These are phyloP conservation scores for Oryza coarctata DNA, from an alignment of 176 grass and related monocot species.

Conservation along the genomic window DNA sequence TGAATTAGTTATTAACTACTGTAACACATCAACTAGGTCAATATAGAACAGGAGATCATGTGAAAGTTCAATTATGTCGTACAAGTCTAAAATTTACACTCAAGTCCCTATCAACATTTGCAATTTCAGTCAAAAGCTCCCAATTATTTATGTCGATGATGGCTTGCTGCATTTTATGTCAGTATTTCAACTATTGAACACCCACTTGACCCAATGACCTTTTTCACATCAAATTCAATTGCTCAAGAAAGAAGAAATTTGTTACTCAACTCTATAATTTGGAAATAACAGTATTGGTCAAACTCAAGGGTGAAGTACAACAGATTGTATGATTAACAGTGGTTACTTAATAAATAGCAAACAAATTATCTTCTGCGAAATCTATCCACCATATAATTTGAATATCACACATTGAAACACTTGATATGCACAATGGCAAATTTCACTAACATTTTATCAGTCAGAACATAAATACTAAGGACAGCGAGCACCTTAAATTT, in stretches of 20 bases:
- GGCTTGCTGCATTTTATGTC: neutral
- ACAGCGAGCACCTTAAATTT: neutral
- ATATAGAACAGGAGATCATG: neutral
- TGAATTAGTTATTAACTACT: neutral
- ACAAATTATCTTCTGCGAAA: neutral
- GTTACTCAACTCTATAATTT: neutral
- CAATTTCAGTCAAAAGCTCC: neutral
- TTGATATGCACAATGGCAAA: conserved; percentile 6
- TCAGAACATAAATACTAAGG: neutral
- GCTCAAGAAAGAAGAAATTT: neutral
- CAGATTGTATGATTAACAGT: neutral
- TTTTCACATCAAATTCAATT: neutral
- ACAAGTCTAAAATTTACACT: neutral
- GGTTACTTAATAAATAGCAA: neutral
- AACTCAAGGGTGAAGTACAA: neutral
- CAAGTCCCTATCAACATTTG: neutral
- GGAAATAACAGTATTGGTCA: conserved; percentile 3
- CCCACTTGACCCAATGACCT: neutral
- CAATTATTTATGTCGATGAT: neutral
- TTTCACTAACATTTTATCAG: neutral
- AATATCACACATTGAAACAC: neutral
- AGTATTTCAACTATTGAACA: neutral
- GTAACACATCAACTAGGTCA: neutral
- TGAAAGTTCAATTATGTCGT: neutral
- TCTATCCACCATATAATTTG: neutral